These are phyloP conservation scores for Salpingoeca rosetta DNA, from an alignment of 78 protist species.

Conservation along the genomic window DNA sequence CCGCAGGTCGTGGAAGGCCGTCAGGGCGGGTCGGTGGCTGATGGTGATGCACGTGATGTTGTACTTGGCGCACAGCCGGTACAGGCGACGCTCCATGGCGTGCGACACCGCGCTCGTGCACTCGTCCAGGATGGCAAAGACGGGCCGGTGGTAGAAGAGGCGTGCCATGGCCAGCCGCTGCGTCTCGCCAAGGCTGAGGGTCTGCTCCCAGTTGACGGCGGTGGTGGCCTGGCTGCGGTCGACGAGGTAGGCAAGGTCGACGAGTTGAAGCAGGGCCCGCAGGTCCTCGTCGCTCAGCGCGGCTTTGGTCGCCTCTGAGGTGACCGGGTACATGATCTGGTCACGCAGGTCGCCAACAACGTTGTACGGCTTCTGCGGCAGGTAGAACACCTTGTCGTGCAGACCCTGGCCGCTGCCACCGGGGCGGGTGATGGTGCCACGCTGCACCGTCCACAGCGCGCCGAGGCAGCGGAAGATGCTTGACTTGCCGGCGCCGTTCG, in stretches of 20 bases:
- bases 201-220: slow-evolving; percentile 41
- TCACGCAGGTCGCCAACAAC: slow-evolving; percentile 36
- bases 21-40: slow-evolving; percentile 42
- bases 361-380: slow-evolving; percentile 43
- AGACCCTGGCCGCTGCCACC: not conserved
- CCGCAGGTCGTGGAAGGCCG: slow-evolving; percentile 39
- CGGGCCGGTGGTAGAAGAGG: slow-evolving; percentile 53
- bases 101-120: slow-evolving; percentile 47
- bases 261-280: not conserved
- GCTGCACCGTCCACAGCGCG: slow-evolving; percentile 49
- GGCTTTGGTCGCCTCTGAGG: not conserved
- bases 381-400: not conserved
- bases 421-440: slow-evolving; percentile 4
- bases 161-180: slow-evolving; percentile 47
- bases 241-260: not conserved
- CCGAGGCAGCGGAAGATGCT: slow-evolving; percentile 62
- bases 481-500: slow-evolving; percentile 58
- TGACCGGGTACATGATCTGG: slow-evolving; percentile 22
- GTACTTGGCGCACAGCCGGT: slow-evolving; percentile 10
- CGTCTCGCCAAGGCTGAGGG: slow-evolving; percentile 60
- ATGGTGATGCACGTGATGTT: slow-evolving; percentile 1
- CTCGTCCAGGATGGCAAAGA: slow-evolving; percentile 65
- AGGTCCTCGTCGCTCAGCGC: slow-evolving; percentile 28
- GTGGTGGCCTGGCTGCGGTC: slow-evolving; percentile 20
- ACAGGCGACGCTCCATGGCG: slow-evolving; percentile 34